phyloP scores from a whole-genome alignment of 1,284 basidiomycete genomes.

The Trichosporon sp. region DNA sequence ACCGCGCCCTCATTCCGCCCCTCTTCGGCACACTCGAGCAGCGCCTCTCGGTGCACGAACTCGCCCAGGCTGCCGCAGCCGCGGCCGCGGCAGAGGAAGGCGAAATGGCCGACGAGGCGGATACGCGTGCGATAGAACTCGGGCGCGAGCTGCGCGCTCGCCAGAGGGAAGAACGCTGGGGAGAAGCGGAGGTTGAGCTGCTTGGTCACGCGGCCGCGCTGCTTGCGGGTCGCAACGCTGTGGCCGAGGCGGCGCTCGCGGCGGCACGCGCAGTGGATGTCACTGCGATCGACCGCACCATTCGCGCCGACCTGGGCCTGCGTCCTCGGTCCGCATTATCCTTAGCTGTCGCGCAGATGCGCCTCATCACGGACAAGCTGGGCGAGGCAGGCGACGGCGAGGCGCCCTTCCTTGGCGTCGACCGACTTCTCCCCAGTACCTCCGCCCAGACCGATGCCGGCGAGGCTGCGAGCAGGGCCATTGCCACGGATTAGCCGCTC shows the following conservation, averaged over 20 bases:
- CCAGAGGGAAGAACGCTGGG: conserved; percentile 22
- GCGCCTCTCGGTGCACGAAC: background rate
- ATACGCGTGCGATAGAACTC: background rate
- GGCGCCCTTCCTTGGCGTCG: conserved; percentile 26
- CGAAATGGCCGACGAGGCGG: conserved; percentile 17
- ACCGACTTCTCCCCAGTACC: conserved; percentile 18
- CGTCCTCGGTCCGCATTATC: conserved; percentile 24
- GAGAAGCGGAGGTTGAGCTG: conserved; percentile 15
- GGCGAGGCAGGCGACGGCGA: conserved; percentile 25
- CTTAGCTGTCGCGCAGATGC: conserved; percentile 30
- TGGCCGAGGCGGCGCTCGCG: background rate
- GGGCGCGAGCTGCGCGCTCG: conserved; percentile 23
- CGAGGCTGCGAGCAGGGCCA: background rate
- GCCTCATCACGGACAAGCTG: conserved; percentile 28
- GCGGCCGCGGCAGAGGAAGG: background rate
- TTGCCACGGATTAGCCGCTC: background rate
- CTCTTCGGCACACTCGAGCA: background rate
- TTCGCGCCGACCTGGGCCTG: conserved; percentile 23
- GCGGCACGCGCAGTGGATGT: conserved; percentile 19
- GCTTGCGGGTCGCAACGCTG: conserved; percentile 13
- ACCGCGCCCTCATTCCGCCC: conserved; percentile 16
- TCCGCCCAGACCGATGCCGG: background rate
- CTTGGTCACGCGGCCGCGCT: conserved; percentile 21
- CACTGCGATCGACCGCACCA: conserved; percentile 8
- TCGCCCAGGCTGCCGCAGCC: background rate